Percentiles rank a stretch among this genome's conserved stretches.
Evolutionary conservation across 2,329 filamentous ascomycete genomes (phyloP).

Genomic region (Fusarium torreyae): DNA sequence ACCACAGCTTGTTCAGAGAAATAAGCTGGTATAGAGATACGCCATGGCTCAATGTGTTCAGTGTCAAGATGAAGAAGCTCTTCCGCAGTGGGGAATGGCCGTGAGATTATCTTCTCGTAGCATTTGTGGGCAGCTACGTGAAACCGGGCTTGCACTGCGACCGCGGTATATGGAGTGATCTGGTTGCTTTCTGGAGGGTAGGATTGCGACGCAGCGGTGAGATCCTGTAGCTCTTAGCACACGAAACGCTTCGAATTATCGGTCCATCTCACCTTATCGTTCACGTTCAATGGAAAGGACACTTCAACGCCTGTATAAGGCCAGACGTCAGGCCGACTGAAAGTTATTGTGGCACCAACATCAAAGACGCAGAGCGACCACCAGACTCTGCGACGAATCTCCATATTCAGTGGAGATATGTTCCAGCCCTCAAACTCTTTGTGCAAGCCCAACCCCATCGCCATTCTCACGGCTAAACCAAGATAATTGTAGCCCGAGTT

Average conservation of each 20-base stretch:
- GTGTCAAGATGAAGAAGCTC: slow-evolving; percentile 60
- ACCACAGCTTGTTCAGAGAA: slow-evolving; percentile 54
- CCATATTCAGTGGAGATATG: slow-evolving; percentile 54
- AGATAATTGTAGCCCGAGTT: slow-evolving; percentile 68
- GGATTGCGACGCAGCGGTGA: slow-evolving; percentile 55
- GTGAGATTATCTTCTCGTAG: slow-evolving; percentile 63
- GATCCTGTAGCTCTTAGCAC: slow-evolving; percentile 36
- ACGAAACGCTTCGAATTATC: not conserved
- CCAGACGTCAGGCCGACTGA: slow-evolving; percentile 53
- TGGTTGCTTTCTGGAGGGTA: slow-evolving; percentile 55
- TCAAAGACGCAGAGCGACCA: slow-evolving; percentile 62
- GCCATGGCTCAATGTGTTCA: slow-evolving; percentile 58
- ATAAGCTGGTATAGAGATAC: slow-evolving; percentile 54
- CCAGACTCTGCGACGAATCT: slow-evolving; percentile 57
- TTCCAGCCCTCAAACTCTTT: slow-evolving; percentile 58
- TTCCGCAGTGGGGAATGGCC: slow-evolving; percentile 58
- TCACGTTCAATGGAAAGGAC: slow-evolving; percentile 59
- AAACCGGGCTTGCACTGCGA: slow-evolving; percentile 61
- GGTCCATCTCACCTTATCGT: slow-evolving; percentile 56
- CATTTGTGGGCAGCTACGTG: slow-evolving; percentile 61
- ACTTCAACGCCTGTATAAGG: slow-evolving; percentile 60
- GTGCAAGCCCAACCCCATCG: slow-evolving; percentile 65
- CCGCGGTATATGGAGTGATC: slow-evolving; percentile 61
- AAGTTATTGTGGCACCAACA: slow-evolving; percentile 63
- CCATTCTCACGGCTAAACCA: slow-evolving; percentile 66